Percentiles rank a stretch among this genome's conserved stretches.
Evolutionary conservation across 2,329 filamentous ascomycete species (phyloP).

Genomic region (Ascochyta koolunga): DNA sequence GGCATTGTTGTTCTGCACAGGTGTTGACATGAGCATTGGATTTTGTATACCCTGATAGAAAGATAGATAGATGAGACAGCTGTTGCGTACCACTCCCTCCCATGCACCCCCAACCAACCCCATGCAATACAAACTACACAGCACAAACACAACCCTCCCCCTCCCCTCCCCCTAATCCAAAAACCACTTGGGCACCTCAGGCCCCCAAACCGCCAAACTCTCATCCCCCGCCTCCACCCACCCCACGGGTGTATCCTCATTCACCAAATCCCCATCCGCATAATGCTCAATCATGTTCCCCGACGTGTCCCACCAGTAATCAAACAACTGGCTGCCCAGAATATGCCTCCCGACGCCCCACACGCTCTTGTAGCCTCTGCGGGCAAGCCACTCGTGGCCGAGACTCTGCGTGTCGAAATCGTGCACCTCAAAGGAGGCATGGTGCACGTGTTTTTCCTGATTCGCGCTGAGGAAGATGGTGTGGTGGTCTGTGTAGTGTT

Average conservation of each 20-base stretch:
- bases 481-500: slow-evolving; percentile 61
- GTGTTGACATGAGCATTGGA: not conserved
- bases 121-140: too few species aligned
- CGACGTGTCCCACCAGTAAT: slow-evolving; percentile 72
- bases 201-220: slow-evolving; percentile 52
- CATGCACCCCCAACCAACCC: too few species aligned
- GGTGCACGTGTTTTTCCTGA: slow-evolving; percentile 63
- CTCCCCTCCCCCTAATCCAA: too few species aligned
- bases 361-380: slow-evolving; percentile 67
- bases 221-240: slow-evolving; percentile 50
- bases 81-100: too few species aligned
- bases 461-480: slow-evolving; percentile 58
- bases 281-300: slow-evolving; percentile 73
- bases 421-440: slow-evolving; percentile 72
- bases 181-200: slow-evolving; percentile 48
- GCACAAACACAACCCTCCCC: too few species aligned
- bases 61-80: too few species aligned
- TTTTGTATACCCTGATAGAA: slow-evolving; percentile 11
- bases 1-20: not conserved
- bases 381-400: slow-evolving; percentile 71
- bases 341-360: slow-evolving; percentile 77
- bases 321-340: slow-evolving; percentile 73
- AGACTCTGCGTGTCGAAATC: slow-evolving; percentile 72
- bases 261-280: slow-evolving; percentile 71
- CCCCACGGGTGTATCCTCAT: slow-evolving; percentile 59